Evolutionary conservation across 176 grass and related monocot genomes (phyloP), one percentile per base, ranked within the genome.

Genomic region (Avena sativa): DNA sequence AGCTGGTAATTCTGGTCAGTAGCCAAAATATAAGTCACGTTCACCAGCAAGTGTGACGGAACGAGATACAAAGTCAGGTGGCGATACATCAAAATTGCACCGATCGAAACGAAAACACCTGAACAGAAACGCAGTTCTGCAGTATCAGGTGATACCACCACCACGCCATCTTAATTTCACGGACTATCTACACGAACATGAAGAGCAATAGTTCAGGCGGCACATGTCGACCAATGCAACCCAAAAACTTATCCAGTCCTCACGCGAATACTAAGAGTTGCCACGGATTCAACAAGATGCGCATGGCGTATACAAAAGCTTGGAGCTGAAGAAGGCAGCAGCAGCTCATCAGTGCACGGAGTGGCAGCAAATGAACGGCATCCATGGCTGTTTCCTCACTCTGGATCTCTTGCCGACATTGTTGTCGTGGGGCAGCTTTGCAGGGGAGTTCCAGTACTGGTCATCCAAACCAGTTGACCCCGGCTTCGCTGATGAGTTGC

Each of bases 301-400:
- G 12, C 68, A 74, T 53, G 70, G 71, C 76, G 76, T 49, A 16
- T 59, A 51, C 2, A 70, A 44, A 67, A 62, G 56, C 23, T 43
- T 13, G 48, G 20, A 55, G 32, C 84, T 79, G 9, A 53, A 30
- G 15, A 53, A 30, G 51, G 43, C 12, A 11, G 43, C 28, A 12
- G 30, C 12, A 19, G 38, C 8, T 5, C 56, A 46, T 91, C 86
- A 95, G 62, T 80, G 80, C 10, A 78, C 78, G 1, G 93, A 95
- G 48, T 82, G 83, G 8, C 93, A 95, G 80, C 93, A 95, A 17
- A 86, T 90, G 48, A 95, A 95, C 26, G 88, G 86, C 43, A 81
- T 68, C 93, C 93, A 95, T 25, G 86, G 61, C 73, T 92, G 90
- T 40, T 91, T 66, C 25, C 74, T 32, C 74, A 75, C 88, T 90